Evolutionary conservation across 805 yeast genomes (phyloP), one percentile per base, ranked within the genome.

Genomic region (Candida namnaoensis): DNA sequence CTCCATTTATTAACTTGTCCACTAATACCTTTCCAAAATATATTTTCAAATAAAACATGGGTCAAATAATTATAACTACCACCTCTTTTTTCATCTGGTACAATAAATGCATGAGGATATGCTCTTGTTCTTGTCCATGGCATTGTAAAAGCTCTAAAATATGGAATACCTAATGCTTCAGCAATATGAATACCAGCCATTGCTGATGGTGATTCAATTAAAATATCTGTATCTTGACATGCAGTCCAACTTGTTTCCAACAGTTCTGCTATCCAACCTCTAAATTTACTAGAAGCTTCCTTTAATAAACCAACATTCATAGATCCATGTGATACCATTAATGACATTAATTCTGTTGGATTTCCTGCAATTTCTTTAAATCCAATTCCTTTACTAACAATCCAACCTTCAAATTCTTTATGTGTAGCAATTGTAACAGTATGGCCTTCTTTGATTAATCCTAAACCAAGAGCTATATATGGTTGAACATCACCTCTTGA

Each of bases 401-500:
- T 76, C 88, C 95, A 88, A 3, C 69, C 78, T 50, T 72, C 68
- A 58, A 90, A 91, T 58, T 91, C 98, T 0, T 51, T 53, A 60
- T 91, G 98, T 0, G 96, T 84, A 0, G 91, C 95, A 43, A 91
- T 90, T 26, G 79, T 78, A 2, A 87, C 95, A 15, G 62, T 60
- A 56, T 91, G 97, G 0, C 97, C 97, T 50, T 91, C 96, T 24
- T 65, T 68, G 38, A 77, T 60, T 36, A 91, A 66, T 0, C 90
- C 95, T 49, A 79, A 78, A 0, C 87, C 93, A n/a, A 91, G 62
- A 0, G 97, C 91, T 49, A 91, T 83, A 57, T 88, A 91, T 0
- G 98, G 98, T 61, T 91, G 98, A 7, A 91, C 97, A 61, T 91
- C 98, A 32, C 98, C 98, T 44, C 98, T 71, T 0, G 96, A 88